Evolutionary conservation across 2,329 filamentous ascomycete genomes (phyloP).

Genomic region (Aureobasidium musti): DNA sequence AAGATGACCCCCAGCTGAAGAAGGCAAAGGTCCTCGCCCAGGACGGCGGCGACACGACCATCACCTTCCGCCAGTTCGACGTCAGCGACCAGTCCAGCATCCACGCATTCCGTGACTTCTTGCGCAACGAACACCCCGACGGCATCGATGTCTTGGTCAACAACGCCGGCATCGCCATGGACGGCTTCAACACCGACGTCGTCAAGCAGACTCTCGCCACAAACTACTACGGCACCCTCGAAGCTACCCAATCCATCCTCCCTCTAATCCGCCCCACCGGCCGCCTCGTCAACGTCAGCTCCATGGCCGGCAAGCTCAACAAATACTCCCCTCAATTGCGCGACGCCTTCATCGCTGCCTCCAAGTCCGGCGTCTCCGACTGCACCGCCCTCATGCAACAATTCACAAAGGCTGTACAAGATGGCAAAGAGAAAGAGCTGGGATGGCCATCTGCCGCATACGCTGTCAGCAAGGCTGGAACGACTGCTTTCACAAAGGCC

Average conservation of each 20-base stretch:
- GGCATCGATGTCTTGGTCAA: constrained; percentile 58
- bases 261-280: constrained; percentile 50
- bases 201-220: constrained; percentile 53
- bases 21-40: constrained; percentile 49
- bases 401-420: constrained; percentile 52
- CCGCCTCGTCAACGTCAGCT: constrained; percentile 55
- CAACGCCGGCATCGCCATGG: constrained; percentile 54
- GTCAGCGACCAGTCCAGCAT: constrained; percentile 52
- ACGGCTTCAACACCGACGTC: constrained; percentile 52
- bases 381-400: constrained; percentile 54
- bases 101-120: constrained; percentile 45
- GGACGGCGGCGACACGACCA: constrained; percentile 50
- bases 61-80: constrained; percentile 53
- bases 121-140: constrained; percentile 50
- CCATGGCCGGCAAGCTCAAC: constrained; percentile 48
- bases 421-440: constrained; percentile 49
- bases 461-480: constrained; percentile 46
- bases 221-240: constrained; percentile 57
- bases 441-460: constrained; percentile 57
- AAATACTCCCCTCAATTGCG: constrained; percentile 51
- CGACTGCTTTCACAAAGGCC: constrained; percentile 42
- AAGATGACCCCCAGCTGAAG: constrained; percentile 50
- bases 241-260: constrained; percentile 50
- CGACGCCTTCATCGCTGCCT: constrained; percentile 46
- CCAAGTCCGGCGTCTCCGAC: constrained; percentile 46